Evolutionary conservation across 108 stramenopile genomes (phyloP), one percentile per base, ranked within the genome.

Genomic region (Seminavis robusta): DNA sequence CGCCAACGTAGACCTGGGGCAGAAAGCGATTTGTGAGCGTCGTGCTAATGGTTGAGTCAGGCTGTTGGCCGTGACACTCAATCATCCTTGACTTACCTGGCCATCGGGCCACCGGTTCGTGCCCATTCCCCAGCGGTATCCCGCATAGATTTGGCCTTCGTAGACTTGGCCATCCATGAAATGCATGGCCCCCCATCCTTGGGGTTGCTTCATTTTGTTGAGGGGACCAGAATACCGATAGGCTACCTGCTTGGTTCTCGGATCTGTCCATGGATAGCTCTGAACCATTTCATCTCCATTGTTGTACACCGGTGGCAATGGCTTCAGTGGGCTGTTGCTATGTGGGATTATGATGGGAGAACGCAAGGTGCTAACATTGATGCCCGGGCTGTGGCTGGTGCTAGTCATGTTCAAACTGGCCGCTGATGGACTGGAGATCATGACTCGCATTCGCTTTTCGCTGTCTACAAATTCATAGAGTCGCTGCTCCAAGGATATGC

Each of bases 401-500:
- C n/a, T 36, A 13, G 34, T 10, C 34, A 10, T 36, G 8, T 36
- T 36, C 34, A 10, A 13, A 36, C 13, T 13, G n/a, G 41, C 52
- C 61, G 16, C 51, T n/a, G n/a, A n/a, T n/a, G n/a, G n/a, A n/a
- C n/a, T n/a, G n/a, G n/a, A n/a, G n/a, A n/a, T n/a, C n/a, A n/a
- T n/a, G n/a, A n/a, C n/a, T n/a, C n/a, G 28, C 27, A 52, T 13
- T 15, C 51, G 43, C 10, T 50, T 52, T 20, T 47, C 24, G 23
- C 17, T 9, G 32, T 63, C 51, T 52, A 20, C 36, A 45, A 67
- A 65, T 43, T 70, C 64, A 27, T 29, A 69, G 9, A 76, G 44
- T 5, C 63, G 67, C 30, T 76, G 68, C 47, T 76, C 75, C 33
- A 76, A 53, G 46, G 24, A 24, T 19, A 76, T 64, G 2, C 75